phyloP scores from a whole-genome alignment of 768 basidiomycete genomes.

The Phanerodontia chrysosporium region DNA sequence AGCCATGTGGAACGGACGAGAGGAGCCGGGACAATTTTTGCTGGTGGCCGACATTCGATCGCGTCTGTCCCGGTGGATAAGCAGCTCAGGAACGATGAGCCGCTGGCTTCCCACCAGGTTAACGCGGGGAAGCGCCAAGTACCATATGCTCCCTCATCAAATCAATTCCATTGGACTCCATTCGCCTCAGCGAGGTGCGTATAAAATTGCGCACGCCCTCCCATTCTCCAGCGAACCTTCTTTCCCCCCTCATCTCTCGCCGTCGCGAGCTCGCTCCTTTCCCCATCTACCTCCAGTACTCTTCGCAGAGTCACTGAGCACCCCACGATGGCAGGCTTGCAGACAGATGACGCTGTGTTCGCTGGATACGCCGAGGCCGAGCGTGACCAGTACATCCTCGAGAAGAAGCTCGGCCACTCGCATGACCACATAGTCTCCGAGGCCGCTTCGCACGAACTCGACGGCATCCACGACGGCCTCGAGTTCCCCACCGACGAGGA shows the following conservation, averaged over 20 bases:
- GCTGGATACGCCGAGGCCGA: slow-evolving; percentile 16
- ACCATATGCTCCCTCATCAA: slow-evolving; percentile 6
- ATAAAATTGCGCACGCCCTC: not conserved
- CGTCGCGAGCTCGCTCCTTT: not conserved
- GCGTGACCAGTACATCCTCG: slow-evolving; percentile 15
- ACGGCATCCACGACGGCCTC: slow-evolving; percentile 46
- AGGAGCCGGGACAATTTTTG: not conserved
- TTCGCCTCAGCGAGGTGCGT: not conserved
- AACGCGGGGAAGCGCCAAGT: slow-evolving; percentile 1
- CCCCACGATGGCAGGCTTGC: slow-evolving; percentile 15
- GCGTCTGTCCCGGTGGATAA: not conserved
- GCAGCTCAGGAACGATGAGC: slow-evolving; percentile 5
- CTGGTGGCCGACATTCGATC: not conserved
- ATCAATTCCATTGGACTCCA: slow-evolving; percentile 4
- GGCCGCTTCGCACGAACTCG: slow-evolving; percentile 24
- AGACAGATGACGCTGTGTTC: slow-evolving; percentile 13
- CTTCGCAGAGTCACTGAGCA: not conserved
- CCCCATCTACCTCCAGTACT: slow-evolving; percentile 1
- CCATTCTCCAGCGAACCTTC: not conserved
- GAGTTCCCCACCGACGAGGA: slow-evolving; percentile 66
- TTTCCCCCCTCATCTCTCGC: slow-evolving; percentile 1
- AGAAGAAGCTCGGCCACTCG: slow-evolving; percentile 19
- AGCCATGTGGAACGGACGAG: not conserved
- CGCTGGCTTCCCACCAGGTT: slow-evolving; percentile 1
- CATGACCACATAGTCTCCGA: slow-evolving; percentile 16